Evolutionary conservation across 306 rosid species (phyloP).

Genomic region (Carpinus fangiana): DNA sequence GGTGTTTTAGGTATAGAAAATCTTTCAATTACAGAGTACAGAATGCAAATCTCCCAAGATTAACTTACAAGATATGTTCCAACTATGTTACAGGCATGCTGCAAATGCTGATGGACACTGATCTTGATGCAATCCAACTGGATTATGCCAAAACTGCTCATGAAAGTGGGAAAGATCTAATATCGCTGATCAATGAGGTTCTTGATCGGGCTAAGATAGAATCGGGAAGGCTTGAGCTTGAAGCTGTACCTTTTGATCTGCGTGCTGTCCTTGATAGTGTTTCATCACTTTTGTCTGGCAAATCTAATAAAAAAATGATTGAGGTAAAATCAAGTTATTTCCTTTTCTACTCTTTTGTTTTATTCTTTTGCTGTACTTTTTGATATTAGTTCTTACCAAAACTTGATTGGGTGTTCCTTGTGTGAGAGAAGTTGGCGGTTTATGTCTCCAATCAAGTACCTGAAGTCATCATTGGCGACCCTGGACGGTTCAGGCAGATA

Average conservation of each 20-base stretch:
- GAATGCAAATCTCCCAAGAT: constrained; percentile 16
- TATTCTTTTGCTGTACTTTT: constrained; percentile 14
- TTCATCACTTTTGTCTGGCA: constrained; percentile 65
- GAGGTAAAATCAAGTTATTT: constrained; percentile 56
- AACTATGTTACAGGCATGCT: constrained; percentile 73
- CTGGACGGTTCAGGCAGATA: constrained; percentile 83
- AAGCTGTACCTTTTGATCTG: constrained; percentile 75
- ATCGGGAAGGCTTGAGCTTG: constrained; percentile 93
- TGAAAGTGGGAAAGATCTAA: constrained; percentile 78
- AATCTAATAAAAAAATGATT: constrained; percentile 69
- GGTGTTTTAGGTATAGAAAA: constrained; percentile 80
- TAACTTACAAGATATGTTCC: constrained; percentile 24
- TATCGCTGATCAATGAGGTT: constrained; percentile 89
- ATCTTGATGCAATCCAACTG: constrained; percentile 74
- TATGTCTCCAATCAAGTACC: constrained; percentile 85
- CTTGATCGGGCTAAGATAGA: constrained; percentile 97
- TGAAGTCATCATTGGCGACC: constrained; percentile 76
- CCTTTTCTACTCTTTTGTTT: constrained; percentile 16
- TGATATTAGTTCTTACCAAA: constrained; percentile 25
- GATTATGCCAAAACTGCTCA: constrained; percentile 86
- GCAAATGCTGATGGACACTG: constrained; percentile 96
- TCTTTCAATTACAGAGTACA: constrained; percentile 20
- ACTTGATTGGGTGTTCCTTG: constrained; percentile 33
- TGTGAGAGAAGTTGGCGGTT: constrained; percentile 73
- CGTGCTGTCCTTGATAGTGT: constrained; percentile 79